A percentile compares a stretch with the other conserved stretches of the same genome.
Evolutionary conservation across 345 rosid species (phyloP).

Genomic region (Aquilaria yunnanensis): DNA sequence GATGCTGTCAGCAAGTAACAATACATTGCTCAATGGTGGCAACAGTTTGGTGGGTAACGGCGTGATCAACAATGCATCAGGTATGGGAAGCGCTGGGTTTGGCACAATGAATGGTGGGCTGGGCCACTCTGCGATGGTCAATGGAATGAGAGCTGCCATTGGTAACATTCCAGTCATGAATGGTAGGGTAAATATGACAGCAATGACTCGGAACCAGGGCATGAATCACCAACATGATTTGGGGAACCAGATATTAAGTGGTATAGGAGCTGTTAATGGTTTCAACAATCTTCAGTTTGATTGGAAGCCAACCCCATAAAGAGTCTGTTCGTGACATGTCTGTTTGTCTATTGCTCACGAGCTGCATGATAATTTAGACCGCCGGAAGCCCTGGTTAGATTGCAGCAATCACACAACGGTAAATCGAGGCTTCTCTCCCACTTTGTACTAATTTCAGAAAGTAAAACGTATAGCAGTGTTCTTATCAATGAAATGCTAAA

Average conservation of each 20-base stretch:
- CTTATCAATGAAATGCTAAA: slow-evolving; percentile 39
- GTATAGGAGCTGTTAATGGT: slow-evolving; percentile 72
- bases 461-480: slow-evolving; percentile 45
- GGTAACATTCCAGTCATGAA: slow-evolving; percentile 52
- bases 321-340: not conserved
- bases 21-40: slow-evolving; percentile 34
- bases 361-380: slow-evolving; percentile 24
- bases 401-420: slow-evolving; percentile 12
- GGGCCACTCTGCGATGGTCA: slow-evolving; percentile 48
- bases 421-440: slow-evolving; percentile 25
- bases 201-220: slow-evolving; percentile 54
- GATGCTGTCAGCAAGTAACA: slow-evolving; percentile 36
- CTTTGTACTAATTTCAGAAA: slow-evolving; percentile 48
- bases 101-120: slow-evolving; percentile 49
- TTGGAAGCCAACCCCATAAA: slow-evolving; percentile 69
- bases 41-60: slow-evolving; percentile 52
- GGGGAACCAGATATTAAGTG: slow-evolving; percentile 65
- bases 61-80: slow-evolving; percentile 28
- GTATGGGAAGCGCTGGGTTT: slow-evolving; percentile 38
- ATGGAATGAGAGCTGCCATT: slow-evolving; percentile 64
- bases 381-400: slow-evolving; percentile 24
- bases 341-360: slow-evolving; percentile 18
- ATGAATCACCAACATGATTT: slow-evolving; percentile 72
- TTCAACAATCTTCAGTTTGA: slow-evolving; percentile 72
- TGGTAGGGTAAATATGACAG: slow-evolving; percentile 54